Evolutionary conservation across 2,329 filamentous ascomycete genomes (phyloP), one percentile per base, ranked within the genome.

Genomic region (Colletotrichum theobromicola): DNA sequence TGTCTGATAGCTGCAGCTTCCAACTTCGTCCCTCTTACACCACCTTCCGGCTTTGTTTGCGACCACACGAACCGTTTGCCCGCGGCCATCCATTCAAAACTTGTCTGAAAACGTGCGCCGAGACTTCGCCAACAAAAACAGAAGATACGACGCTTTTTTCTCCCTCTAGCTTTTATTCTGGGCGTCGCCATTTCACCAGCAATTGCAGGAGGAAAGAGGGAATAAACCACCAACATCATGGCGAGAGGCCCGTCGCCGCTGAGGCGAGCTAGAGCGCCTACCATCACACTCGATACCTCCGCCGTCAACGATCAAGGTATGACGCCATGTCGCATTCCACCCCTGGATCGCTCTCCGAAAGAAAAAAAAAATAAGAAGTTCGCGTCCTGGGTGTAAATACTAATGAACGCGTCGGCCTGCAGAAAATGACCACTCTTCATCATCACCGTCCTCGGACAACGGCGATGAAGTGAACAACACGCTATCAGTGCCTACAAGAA

Each of bases 261-360:
- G 32, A 62, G 67, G 42, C 75, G 75, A 30, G 63, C 75, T n/a
- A 66, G 74, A 63, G 74, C 75, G 28, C 75, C 75, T 64, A 75
- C 75, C n/a, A 76, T 76, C 37, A 76, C 73, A 32, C 73, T 76
- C 32, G 75, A 76, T 35, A 76, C 75, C 12, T 76, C 75, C 26
- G 75, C 75, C 34, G 68, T 76, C 21, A 76, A 65, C 67, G 75
- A 76, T 32, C 69, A 76, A 75, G 75, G 75, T 76, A 76, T 67
- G 74, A 70, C 65, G 55, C 46, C 62, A 60, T 70, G 35, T 42
- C 57, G 32, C 53, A 50, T 70, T 74, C 57, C 62, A 34, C 9
- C n/a, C 70, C 67, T 46, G 68, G 37, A 67, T 32, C 32, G 72
- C 37, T 57, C 32, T 24, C 57, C 65, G n/a, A 61, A 46, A 21